Percentiles rank a stretch among this genome's conserved stretches.
Evolutionary conservation across 352 stramenopile species (phyloP).

Genomic region (Pythium oligandrum): DNA sequence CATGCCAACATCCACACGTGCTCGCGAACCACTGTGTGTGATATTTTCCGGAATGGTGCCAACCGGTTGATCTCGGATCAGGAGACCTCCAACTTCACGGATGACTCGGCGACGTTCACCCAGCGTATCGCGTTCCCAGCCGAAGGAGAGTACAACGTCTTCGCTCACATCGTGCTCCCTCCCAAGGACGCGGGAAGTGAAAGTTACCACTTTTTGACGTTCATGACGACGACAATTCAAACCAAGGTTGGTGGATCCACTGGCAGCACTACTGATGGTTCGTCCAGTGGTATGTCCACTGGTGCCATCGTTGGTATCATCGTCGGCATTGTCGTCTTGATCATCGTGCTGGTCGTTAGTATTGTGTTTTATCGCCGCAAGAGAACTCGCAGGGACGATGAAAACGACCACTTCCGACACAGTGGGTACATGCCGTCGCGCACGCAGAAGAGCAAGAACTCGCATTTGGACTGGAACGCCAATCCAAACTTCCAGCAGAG

Average conservation of each 20-base stretch:
- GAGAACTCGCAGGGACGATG: slow-evolving; percentile 12
- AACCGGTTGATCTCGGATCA: slow-evolving; percentile 66
- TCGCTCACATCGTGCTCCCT: slow-evolving; percentile 70
- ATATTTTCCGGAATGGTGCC: slow-evolving; percentile 62
- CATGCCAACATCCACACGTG: slow-evolving; percentile 80
- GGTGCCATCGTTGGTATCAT: slow-evolving; percentile 39
- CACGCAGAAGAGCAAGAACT: slow-evolving; percentile 39
- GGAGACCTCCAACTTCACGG: slow-evolving; percentile 77
- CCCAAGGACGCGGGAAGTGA: slow-evolving; percentile 41
- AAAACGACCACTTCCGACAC: slow-evolving; percentile 52
- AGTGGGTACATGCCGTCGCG: slow-evolving; percentile 51
- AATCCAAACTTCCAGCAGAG: slow-evolving; percentile 34
- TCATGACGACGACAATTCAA: slow-evolving; percentile 40
- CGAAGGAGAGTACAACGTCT: slow-evolving; percentile 62
- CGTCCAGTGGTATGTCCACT: slow-evolving; percentile 31
- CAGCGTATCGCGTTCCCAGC: slow-evolving; percentile 50
- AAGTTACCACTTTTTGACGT: slow-evolving; percentile 79
- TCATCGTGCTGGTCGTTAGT: slow-evolving; percentile 42
- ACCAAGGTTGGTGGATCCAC: slow-evolving; percentile 12
- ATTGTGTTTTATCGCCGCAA: slow-evolving; percentile 63
- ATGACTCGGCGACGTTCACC: slow-evolving; percentile 48
- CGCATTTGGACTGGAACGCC: slow-evolving; percentile 62
- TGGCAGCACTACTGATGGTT: slow-evolving; percentile 4
- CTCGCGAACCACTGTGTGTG: slow-evolving; percentile 56
- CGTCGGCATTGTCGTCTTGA: slow-evolving; percentile 30